These are phyloP conservation scores for Penicillium egyptiacum DNA, from an alignment of 495 filamentous ascomycete species.

Conservation along the genomic window DNA sequence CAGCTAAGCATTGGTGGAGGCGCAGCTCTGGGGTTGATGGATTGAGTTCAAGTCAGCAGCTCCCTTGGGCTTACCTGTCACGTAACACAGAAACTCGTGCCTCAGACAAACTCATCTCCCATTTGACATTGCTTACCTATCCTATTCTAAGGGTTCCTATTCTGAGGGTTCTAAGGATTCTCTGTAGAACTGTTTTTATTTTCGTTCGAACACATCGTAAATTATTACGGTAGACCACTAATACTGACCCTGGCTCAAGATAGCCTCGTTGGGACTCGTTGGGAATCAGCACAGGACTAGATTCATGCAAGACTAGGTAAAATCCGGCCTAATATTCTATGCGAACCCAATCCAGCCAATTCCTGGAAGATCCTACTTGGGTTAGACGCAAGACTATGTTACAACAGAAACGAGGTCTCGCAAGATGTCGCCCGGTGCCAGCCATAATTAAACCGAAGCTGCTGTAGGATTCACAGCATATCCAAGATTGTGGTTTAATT, in stretches of 20 bases:
- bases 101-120: not conserved
- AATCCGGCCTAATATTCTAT: not conserved
- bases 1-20: constrained; percentile 18
- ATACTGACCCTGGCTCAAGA: not conserved
- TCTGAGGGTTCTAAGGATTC: not conserved
- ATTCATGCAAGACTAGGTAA: not conserved
- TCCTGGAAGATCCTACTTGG: constrained; percentile 1
- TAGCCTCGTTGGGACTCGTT: too few species aligned
- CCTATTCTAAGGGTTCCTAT: not conserved
- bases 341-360: not conserved
- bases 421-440: not conserved
- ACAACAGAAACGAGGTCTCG: not conserved
- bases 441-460: not conserved
- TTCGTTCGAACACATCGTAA: not conserved
- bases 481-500: not conserved
- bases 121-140: not conserved
- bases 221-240: not conserved
- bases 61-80: not conserved
- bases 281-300: not conserved
- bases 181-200: not conserved
- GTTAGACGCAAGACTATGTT: not conserved
- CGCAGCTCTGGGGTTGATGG: not conserved
- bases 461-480: constrained; percentile 2
- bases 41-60: constrained; percentile 5
- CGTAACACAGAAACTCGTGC: constrained; percentile 1